Percentiles rank a stretch among this genome's conserved stretches.
These are phyloP conservation scores for Fragaria ananassa DNA, from an alignment of 306 rosid genomes.

Conservation along the genomic window DNA sequence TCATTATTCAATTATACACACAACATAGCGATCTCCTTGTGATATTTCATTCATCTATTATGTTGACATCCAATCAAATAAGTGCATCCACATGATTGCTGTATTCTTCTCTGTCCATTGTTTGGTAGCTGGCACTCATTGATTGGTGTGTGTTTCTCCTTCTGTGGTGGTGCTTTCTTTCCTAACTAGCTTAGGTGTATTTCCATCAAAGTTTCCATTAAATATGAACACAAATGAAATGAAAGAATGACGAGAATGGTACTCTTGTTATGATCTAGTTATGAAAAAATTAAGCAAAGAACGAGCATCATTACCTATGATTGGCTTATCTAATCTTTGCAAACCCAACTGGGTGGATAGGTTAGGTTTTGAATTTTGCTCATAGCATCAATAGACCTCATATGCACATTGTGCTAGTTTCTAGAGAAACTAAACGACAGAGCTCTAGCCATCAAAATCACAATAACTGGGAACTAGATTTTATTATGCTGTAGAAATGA, in stretches of 20 bases:
- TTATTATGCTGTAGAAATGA: background rate
- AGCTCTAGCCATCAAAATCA: background rate
- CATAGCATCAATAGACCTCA: background rate
- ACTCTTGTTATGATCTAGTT: background rate
- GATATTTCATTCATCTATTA: background rate
- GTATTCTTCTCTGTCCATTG: background rate
- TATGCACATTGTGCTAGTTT: background rate
- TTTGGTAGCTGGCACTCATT: background rate
- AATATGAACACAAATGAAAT: background rate
- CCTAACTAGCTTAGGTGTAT: background rate
- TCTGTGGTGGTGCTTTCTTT: background rate
- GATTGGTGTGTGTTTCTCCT: background rate
- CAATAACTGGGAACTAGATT: background rate
- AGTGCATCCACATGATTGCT: background rate
- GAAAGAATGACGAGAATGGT: background rate
- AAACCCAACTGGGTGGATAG: background rate
- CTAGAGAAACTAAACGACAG: background rate
- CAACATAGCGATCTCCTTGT: background rate
- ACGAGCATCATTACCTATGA: background rate
- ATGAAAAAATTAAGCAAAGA: background rate
- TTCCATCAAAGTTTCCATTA: background rate
- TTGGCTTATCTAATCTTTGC: background rate
- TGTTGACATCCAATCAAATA: background rate
- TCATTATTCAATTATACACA: background rate
- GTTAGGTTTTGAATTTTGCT: slow-evolving; percentile 3